Evolutionary conservation across 345 rosid species (phyloP).

Genomic region (Eucalyptus regnans): DNA sequence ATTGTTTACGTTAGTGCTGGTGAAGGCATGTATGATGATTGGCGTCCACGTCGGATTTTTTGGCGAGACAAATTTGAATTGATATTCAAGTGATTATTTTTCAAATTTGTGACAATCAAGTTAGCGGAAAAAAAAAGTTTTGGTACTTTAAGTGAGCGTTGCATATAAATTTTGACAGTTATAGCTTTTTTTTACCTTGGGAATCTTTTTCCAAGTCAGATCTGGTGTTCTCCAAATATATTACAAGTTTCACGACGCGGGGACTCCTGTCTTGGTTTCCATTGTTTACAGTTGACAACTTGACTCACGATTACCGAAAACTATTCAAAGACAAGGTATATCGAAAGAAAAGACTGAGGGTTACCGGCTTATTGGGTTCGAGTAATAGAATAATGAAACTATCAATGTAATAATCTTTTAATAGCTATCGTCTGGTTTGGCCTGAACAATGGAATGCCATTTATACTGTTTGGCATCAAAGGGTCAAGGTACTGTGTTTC

Average conservation of each 20-base stretch:
- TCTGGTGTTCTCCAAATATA: neutral
- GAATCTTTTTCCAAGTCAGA: neutral
- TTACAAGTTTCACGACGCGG: neutral
- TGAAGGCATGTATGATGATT: rapidly evolving
- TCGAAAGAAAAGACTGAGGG: neutral
- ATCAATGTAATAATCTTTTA: no score
- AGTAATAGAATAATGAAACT: neutral
- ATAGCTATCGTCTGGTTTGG: neutral
- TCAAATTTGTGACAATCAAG: no score
- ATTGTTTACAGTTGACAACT: neutral
- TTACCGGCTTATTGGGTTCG: neutral
- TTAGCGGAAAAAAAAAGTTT: no score
- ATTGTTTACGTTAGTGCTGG: rapidly evolving
- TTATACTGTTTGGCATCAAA: neutral
- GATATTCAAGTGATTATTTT: no score
- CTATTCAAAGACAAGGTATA: neutral
- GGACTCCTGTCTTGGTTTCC: neutral
- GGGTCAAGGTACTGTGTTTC: neutral
- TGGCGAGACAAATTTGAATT: no score
- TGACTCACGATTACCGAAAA: neutral
- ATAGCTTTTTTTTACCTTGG: no score
- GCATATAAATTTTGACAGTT: no score
- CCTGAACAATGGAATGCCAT: neutral
- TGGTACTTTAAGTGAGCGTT: no score
- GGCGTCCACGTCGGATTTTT: rapidly evolving